phyloP scores from a whole-genome alignment of 257 asterid species.

The Euphrasia confusa region DNA sequence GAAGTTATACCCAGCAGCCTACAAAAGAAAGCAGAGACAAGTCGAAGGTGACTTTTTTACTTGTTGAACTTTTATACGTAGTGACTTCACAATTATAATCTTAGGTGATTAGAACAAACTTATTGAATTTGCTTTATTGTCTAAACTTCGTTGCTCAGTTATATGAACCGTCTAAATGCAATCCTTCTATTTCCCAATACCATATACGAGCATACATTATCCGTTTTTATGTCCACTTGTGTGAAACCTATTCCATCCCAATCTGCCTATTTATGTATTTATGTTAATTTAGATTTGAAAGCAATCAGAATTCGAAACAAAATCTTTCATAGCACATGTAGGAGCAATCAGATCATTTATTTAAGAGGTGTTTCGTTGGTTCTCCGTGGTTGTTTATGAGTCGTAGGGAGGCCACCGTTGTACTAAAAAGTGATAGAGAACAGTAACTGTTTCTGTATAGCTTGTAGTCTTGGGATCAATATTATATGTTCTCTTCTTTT shows the following conservation, averaged over 20 bases:
- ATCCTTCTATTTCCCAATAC: not conserved
- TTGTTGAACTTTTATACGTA: not conserved
- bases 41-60: slow-evolving; percentile 43
- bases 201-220: not conserved
- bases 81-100: slow-evolving; percentile 1
- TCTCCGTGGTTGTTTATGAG: too few relatives aligned
- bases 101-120: not conserved
- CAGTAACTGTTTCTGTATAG: too few relatives aligned
- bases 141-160: slow-evolving; percentile 8
- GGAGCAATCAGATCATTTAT: not conserved
- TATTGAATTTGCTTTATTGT: not conserved
- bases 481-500: slow-evolving; percentile 6
- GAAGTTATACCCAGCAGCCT: slow-evolving; percentile 48
- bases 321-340: not conserved
- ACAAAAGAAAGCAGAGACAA: slow-evolving; percentile 43
- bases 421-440: too few relatives aligned
- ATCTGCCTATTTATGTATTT: not conserved
- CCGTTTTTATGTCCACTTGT: not conserved
- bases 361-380: not conserved
- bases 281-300: not conserved
- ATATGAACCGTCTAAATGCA: not conserved
- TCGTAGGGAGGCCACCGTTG: too few relatives aligned
- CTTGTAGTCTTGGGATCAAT: too few relatives aligned
- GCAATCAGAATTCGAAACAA: slow-evolving; percentile 1
- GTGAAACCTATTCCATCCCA: not conserved